Conservation (phyloP, 768 basidiomycete genomes). For the Suillus decipiens region DNA sequence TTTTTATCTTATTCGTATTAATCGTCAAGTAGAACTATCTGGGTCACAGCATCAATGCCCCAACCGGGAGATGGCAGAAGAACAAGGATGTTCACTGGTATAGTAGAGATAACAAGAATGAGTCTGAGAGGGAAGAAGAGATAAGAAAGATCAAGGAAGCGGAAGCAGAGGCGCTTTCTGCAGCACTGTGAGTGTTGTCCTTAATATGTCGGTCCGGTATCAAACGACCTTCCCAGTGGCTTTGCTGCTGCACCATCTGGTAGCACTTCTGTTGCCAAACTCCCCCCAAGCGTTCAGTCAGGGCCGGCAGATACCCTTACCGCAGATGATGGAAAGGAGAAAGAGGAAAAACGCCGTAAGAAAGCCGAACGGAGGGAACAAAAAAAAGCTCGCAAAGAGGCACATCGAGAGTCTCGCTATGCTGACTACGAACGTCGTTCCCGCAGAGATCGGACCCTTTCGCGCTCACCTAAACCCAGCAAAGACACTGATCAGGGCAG, state of each 20-base stretch:
- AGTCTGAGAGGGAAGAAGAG: slow-evolving; percentile 64
- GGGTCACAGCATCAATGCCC: slow-evolving; percentile 93
- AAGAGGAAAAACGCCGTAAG: slow-evolving; percentile 51
- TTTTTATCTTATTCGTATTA: background rate
- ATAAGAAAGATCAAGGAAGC: slow-evolving; percentile 81
- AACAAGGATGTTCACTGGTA: slow-evolving; percentile 99
- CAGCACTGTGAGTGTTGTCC: slow-evolving; percentile 63
- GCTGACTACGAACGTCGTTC: slow-evolving; percentile 29
- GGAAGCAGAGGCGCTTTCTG: slow-evolving; percentile 85
- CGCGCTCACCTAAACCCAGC: slow-evolving; percentile 35
- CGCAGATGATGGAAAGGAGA: slow-evolving; percentile 38
- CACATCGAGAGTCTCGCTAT: slow-evolving; percentile 40
- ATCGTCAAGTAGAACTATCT: slow-evolving; percentile 74
- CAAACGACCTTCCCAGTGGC: slow-evolving; percentile 47
- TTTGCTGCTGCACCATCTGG: slow-evolving; percentile 58
- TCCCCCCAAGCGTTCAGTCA: slow-evolving; percentile 21
- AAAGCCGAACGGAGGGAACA: slow-evolving; percentile 62
- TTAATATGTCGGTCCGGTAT: background rate
- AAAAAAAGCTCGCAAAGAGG: slow-evolving; percentile 57
- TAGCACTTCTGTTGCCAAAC: slow-evolving; percentile 22
- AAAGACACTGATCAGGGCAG: slow-evolving; percentile 19
- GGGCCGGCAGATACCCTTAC: slow-evolving; percentile 20
- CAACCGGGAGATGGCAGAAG: slow-evolving; percentile 96
- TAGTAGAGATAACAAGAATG: slow-evolving; percentile 56
- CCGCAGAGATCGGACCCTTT: slow-evolving; percentile 34